Conservation (phyloP, 139 green algal species). For the Chlorella vulgaris region DNA sequence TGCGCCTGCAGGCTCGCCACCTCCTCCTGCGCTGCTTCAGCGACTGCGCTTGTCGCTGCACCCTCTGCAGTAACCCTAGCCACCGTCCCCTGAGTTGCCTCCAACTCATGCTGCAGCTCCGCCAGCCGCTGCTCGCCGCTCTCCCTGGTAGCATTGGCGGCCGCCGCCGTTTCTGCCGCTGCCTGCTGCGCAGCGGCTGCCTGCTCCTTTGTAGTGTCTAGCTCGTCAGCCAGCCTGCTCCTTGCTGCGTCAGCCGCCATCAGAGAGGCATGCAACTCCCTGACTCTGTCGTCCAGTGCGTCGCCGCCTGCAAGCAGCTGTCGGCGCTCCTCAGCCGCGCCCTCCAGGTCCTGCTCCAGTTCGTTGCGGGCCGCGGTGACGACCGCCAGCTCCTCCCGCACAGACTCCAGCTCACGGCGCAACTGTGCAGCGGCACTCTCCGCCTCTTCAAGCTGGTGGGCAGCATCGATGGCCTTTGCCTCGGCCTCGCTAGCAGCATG, state of each 20-base stretch:
- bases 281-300: neutral
- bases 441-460: neutral
- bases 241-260: neutral
- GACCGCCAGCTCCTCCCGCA: neutral
- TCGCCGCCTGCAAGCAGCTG: neutral
- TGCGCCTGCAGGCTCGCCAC: neutral
- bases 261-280: neutral
- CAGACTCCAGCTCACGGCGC: neutral
- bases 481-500: neutral
- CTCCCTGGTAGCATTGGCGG: neutral
- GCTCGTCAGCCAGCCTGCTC: neutral
- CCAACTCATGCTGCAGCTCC: neutral
- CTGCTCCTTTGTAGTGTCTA: neutral
- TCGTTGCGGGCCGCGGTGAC: neutral
- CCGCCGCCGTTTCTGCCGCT: neutral
- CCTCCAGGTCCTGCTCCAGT: neutral
- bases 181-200: neutral
- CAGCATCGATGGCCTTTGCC: neutral
- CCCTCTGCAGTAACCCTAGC: neutral
- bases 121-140: neutral
- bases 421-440: neutral
- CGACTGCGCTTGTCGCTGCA: neutral
- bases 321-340: neutral
- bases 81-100: neutral
- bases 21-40: neutral